Conservation (phyloP, 1,139 yeast species). For the Geotrichum candidum region DNA sequence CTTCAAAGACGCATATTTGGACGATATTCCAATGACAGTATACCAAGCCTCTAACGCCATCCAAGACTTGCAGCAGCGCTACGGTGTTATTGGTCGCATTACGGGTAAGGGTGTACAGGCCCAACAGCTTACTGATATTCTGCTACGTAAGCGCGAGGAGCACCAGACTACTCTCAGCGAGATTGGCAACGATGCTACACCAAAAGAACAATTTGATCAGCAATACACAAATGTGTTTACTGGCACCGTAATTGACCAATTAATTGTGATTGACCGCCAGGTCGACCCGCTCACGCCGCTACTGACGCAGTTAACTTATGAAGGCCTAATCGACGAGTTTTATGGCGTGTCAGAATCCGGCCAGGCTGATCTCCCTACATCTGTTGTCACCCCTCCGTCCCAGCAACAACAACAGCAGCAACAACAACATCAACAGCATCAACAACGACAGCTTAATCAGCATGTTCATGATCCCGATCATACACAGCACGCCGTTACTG, state of each 20-base stretch:
- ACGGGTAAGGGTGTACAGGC: constrained; percentile 48
- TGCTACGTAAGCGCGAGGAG: constrained; percentile 26
- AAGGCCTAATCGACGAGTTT: constrained; percentile 75
- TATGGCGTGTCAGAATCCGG: constrained; percentile 48
- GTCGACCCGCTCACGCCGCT: constrained; percentile 67
- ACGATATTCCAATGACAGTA: constrained; percentile 36
- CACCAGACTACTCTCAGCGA: constrained; percentile 25
- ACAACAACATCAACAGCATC: constrained; percentile 14
- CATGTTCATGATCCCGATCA: constrained; percentile 5
- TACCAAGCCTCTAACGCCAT: constrained; percentile 40
- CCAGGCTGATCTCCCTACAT: constrained; percentile 38
- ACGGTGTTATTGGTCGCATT: constrained; percentile 40
- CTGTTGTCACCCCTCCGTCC: constrained; percentile 26
- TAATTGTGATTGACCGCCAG: constrained; percentile 73
- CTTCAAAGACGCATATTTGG: constrained; percentile 34
- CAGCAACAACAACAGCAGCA: constrained; percentile 4
- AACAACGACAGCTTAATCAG: constrained; percentile 4
- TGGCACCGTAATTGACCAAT: constrained; percentile 36
- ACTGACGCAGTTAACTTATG: constrained; percentile 71
- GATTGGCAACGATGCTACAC: constrained; percentile 12
- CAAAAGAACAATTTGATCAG: constrained; percentile 25
- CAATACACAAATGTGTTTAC: constrained; percentile 31
- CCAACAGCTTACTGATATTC: constrained; percentile 37
- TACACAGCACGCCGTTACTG: constrained; percentile 6
- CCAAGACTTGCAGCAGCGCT: constrained; percentile 33